Conservation (phyloP, 805 yeast species). For the Teunomyces kruisii region DNA sequence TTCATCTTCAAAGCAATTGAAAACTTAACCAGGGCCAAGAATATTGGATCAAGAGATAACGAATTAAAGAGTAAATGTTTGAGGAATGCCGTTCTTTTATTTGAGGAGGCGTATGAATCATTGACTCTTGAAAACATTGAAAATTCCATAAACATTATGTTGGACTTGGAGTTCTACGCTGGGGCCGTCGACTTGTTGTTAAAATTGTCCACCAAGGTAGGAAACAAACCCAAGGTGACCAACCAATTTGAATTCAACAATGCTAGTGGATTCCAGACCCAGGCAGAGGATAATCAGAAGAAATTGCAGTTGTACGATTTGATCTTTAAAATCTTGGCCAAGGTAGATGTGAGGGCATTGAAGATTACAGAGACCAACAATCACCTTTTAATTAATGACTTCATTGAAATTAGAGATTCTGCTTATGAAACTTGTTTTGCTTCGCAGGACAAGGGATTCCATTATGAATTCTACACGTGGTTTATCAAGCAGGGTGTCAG, state of each 20-base stretch:
- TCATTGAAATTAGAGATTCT: conserved; percentile 61
- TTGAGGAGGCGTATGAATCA: conserved; percentile 77
- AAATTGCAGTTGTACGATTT: conserved; percentile 55
- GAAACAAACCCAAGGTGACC: conserved; percentile 8
- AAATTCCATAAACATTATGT: conserved; percentile 77
- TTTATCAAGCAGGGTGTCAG: conserved; percentile 74
- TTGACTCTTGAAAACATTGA: conserved; percentile 76
- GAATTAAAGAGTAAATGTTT: conserved; percentile 68
- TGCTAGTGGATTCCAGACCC: neutral
- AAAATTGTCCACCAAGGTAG: conserved; percentile 70
- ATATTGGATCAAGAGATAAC: conserved; percentile 65
- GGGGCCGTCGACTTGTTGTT: conserved; percentile 85
- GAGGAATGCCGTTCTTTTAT: conserved; percentile 68
- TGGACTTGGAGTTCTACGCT: conserved; percentile 72
- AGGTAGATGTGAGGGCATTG: conserved; percentile 65
- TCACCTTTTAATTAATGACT: conserved; percentile 47
- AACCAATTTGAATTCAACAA: conserved; percentile 7
- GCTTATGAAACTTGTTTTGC: conserved; percentile 74
- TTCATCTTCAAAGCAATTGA: conserved; percentile 92
- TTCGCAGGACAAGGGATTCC: conserved; percentile 81
- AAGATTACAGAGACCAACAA: conserved; percentile 36
- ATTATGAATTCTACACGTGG: conserved; percentile 92
- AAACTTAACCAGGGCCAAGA: conserved; percentile 82
- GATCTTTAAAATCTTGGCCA: conserved; percentile 71
- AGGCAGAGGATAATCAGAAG: conserved; percentile 17